phyloP scores from a whole-genome alignment of 1,284 basidiomycete genomes.

The Leccinum fallax region DNA sequence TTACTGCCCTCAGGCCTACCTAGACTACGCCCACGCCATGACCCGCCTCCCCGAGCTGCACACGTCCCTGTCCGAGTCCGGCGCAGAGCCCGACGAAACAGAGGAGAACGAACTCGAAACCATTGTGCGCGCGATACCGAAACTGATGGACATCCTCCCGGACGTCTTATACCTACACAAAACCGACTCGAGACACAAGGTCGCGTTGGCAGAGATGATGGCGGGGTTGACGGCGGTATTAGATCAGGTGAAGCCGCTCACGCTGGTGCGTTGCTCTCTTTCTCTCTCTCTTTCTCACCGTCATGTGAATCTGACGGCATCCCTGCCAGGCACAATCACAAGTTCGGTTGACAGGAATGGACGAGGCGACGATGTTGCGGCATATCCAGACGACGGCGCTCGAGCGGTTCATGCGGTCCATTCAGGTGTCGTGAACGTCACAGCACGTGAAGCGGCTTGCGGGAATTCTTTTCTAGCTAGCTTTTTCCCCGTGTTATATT shows the following conservation, averaged over 20 bases:
- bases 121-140: conserved; percentile 62
- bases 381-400: conserved; percentile 55
- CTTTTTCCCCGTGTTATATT: conserved; percentile 13
- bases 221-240: conserved; percentile 60
- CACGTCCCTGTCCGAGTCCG: conserved; percentile 44
- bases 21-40: conserved; percentile 72
- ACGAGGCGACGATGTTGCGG: conserved; percentile 51
- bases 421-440: conserved; percentile 32
- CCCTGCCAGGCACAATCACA: conserved; percentile 42
- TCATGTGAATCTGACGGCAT: background rate
- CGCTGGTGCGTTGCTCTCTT: conserved; percentile 51
- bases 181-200: conserved; percentile 60
- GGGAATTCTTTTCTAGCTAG: background rate
- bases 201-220: conserved; percentile 76
- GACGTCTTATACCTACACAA: conserved; percentile 58
- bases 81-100: conserved; percentile 45
- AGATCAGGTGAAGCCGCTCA: conserved; percentile 59
- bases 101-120: conserved; percentile 60
- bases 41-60: conserved; percentile 60
- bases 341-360: conserved; percentile 44
- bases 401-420: conserved; percentile 47
- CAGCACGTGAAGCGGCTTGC: background rate
- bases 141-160: conserved; percentile 70
- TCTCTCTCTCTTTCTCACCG: background rate
- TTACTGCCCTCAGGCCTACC: conserved; percentile 49